Base-by-base conservation (phyloP, 1,284 basidiomycete genomes). In the Puccinia novopanici region DNA sequence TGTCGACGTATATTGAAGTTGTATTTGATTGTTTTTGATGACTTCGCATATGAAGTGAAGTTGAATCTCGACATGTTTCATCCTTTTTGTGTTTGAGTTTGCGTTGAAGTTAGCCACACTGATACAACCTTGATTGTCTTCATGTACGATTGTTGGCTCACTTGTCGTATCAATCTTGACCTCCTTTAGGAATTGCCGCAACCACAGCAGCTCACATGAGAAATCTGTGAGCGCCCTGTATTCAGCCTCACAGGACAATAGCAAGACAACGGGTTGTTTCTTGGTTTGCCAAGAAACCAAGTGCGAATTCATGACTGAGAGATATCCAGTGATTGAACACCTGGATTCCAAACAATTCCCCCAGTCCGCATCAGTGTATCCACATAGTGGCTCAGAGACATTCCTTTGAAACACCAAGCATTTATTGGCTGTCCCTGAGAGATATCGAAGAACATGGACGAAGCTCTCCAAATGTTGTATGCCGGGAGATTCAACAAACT, bases 361-460 rank as follows among this genome's bases (percentile, higher is more conserved):
- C 73, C 73, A 75, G 55, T 75, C 73, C 8, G 73, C 52, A 61
- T 75, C 30, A 12, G 50, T 52, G 52, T 54, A 57, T 4, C 42
- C 71, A 9, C 10, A 9, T 22, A 68, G 17, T 4, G n/a, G 10
- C n/a, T 42, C 17, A 6, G 6, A 4, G 22, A 48, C 22, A 24
- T 17, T 57, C 24, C 5, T 73, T 54, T 4, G 30, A 13, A 10
- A 73, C 12, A 22, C 3, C 24, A 57, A 54, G n/a, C 24, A 4
- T 17, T 5, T 19, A n/a, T 6, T 15, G 10, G 37, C 65, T 37
- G 10, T 9, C 27, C 15, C n/a, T n/a, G n/a, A n/a, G n/a, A 73
- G 42, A 48, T 73, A 73, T 10, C 52, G 17, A 8, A 73, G 27
- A 4, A 73, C 71, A 73, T 73, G 71, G 17, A 34, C 54, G 24